Evolutionary conservation across 1,284 basidiomycete genomes (phyloP), one percentile per base, ranked within the genome.

Genomic region (Austroboletus novae-zelandiae): DNA sequence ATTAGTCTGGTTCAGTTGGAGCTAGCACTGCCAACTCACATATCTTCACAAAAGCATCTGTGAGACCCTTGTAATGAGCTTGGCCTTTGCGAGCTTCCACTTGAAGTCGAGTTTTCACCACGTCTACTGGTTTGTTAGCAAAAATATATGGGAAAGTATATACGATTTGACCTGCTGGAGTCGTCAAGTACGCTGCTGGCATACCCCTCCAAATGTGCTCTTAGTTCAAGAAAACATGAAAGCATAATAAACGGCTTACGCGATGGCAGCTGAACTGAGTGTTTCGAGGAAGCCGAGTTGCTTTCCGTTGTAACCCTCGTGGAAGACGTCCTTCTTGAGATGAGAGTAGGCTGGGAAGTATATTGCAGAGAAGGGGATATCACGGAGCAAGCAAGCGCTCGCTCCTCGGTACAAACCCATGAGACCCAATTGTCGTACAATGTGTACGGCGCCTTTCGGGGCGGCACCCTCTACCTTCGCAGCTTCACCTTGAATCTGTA

Each of bases 101-200:
- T 70, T 99, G 97, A 57, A 99, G 75, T 50, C 96, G 86, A n/a
- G 96, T 99, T 81, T 99, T 99, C 70, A 98, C 92, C 53, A 99
- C 97, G 71, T 99, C 96, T 84, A 71, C 30, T 61, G 2, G 30
- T 47, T 53, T 15, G 15, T 69, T 43, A 66, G 51, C 37, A 31
- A 27, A 27, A 37, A 10, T 42, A 27, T 35, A 25, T 15, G 32
- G 30, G 23, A 20, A 41, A 37, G 37, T 3, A 14, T 40, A 60
- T 66, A 46, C 34, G 43, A 46, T 55, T 74, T 61, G 59, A 89
- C 89, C 89, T 60, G 88, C 89, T 29, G 89, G 90, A 9, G 89
- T 92, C 30, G 89, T 89, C 54, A 91, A 72, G 69, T 92, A 92
- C 29, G 90, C 91, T 40, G 93, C 94, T 44, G 96, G 95, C 93